These are phyloP conservation scores for Candida glucosophila DNA, from an alignment of 1,139 yeast genomes.

Conservation along the genomic window DNA sequence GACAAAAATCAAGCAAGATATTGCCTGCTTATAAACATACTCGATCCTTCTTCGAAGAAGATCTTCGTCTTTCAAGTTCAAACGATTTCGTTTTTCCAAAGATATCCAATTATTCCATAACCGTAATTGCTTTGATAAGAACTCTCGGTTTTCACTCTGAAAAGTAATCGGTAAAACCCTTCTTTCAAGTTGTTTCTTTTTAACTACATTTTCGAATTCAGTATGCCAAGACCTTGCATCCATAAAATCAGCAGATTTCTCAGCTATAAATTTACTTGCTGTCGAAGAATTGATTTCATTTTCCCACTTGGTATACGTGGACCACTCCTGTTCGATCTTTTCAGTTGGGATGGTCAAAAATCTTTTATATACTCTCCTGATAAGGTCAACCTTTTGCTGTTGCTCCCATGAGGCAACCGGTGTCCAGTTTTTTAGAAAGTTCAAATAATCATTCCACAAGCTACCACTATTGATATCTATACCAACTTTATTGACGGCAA, in stretches of 20 bases:
- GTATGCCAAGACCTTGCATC: slow-evolving; percentile 72
- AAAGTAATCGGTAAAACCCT: slow-evolving; percentile 28
- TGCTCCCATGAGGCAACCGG: slow-evolving; percentile 81
- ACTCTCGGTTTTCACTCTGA: slow-evolving; percentile 13
- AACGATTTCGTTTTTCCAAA: slow-evolving; percentile 68
- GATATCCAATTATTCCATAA: slow-evolving; percentile 71
- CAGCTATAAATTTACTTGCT: slow-evolving; percentile 80
- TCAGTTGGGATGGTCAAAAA: slow-evolving; percentile 66
- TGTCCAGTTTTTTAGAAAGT: slow-evolving; percentile 72
- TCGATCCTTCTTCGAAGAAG: slow-evolving; percentile 51
- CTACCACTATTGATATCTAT: slow-evolving; percentile 64
- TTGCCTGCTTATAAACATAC: slow-evolving; percentile 67
- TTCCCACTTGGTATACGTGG: slow-evolving; percentile 76
- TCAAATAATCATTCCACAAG: slow-evolving; percentile 78
- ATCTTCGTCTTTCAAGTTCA: slow-evolving; percentile 46
- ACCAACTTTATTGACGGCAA: slow-evolving; percentile 73
- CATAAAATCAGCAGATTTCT: slow-evolving; percentile 82
- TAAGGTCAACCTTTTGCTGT: slow-evolving; percentile 71
- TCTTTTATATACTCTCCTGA: slow-evolving; percentile 66
- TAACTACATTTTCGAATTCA: slow-evolving; percentile 57
- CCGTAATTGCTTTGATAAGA: slow-evolving; percentile 31
- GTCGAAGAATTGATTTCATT: slow-evolving; percentile 65
- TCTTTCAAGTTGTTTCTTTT: slow-evolving; percentile 26
- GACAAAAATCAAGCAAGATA: slow-evolving; percentile 57
- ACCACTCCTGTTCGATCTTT: slow-evolving; percentile 74